These are phyloP conservation scores for Podospora anserina DNA, from an alignment of 495 filamentous ascomycete genomes.

Conservation along the genomic window DNA sequence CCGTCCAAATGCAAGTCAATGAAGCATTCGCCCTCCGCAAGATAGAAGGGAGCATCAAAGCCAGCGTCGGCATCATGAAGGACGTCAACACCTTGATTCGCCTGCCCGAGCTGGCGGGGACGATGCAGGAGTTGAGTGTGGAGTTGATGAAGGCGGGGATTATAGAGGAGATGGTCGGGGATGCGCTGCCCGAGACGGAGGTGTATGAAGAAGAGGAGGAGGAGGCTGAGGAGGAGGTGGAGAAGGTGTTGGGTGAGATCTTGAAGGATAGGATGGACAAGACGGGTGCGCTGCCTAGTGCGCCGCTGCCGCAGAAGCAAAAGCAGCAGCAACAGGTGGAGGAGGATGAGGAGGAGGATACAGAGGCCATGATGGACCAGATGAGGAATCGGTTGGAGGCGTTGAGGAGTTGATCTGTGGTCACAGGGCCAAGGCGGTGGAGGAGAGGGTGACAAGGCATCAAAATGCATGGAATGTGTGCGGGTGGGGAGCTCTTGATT, in stretches of 20 bases:
- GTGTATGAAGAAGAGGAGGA: slow-evolving; percentile 70
- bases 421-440: not conserved
- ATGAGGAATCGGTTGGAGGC: slow-evolving; percentile 92
- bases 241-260: slow-evolving; percentile 87
- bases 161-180: slow-evolving; percentile 95
- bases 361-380: slow-evolving; percentile 82
- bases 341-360: slow-evolving; percentile 79
- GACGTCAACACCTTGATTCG: slow-evolving; percentile 86
- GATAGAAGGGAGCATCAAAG: slow-evolving; percentile 89
- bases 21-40: slow-evolving; percentile 94
- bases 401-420: slow-evolving; percentile 66
- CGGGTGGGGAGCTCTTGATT: not conserved
- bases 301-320: slow-evolving; percentile 55
- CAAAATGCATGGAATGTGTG: not conserved
- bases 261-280: slow-evolving; percentile 76
- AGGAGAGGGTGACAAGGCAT: not conserved
- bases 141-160: slow-evolving; percentile 93
- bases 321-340: slow-evolving; percentile 55
- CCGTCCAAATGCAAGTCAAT: slow-evolving; percentile 96
- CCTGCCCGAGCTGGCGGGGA: slow-evolving; percentile 80
- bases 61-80: slow-evolving; percentile 90
- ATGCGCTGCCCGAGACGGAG: slow-evolving; percentile 66
- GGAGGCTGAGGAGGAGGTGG: slow-evolving; percentile 86
- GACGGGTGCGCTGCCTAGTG: slow-evolving; percentile 54
- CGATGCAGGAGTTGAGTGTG: slow-evolving; percentile 83